These are phyloP conservation scores for Ophiostoma fasciatum DNA, from an alignment of 2,329 filamentous ascomycete genomes.

Conservation along the genomic window DNA sequence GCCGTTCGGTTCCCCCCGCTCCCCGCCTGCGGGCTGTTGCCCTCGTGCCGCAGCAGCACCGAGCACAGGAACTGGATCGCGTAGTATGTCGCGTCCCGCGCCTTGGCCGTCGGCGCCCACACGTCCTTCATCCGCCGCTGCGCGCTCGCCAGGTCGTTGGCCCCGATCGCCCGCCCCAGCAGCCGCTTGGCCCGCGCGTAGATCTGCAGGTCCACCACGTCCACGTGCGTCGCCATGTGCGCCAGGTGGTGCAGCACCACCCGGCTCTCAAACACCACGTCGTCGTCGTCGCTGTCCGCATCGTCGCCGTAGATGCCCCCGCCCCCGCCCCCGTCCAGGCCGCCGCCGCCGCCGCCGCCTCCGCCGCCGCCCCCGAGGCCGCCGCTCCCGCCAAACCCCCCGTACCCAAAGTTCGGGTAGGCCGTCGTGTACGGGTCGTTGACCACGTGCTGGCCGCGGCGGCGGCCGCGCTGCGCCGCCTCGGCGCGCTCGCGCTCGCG, in stretches of 20 bases:
- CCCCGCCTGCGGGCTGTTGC: slow-evolving; percentile 22
- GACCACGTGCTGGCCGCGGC: slow-evolving; percentile 4
- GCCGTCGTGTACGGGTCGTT: slow-evolving; percentile 5
- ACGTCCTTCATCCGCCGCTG: slow-evolving; percentile 71
- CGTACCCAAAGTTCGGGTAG: no score
- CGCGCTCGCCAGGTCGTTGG: slow-evolving; percentile 65
- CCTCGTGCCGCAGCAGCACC: slow-evolving; percentile 54
- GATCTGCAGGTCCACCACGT: slow-evolving; percentile 95
- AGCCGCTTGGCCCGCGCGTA: slow-evolving; percentile 78
- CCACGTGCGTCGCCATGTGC: slow-evolving; percentile 95
- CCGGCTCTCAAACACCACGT: slow-evolving; percentile 65
- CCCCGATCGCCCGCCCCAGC: slow-evolving; percentile 71
- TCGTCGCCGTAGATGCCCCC: slow-evolving; percentile 26
- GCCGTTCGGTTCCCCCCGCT: slow-evolving; percentile 10
- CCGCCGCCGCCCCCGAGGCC: neutral
- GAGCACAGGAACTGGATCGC: slow-evolving; percentile 76
- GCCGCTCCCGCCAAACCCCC: slow-evolving; percentile 14
- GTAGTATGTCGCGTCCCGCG: slow-evolving; percentile 83
- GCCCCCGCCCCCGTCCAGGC: slow-evolving; percentile 17
- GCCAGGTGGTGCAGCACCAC: slow-evolving; percentile 86
- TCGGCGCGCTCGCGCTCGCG: neutral
- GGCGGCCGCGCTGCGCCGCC: neutral
- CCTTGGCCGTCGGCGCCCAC: slow-evolving; percentile 81
- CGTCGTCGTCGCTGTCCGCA: slow-evolving; percentile 42
- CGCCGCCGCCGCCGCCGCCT: slow-evolving; percentile 15